Evolutionary conservation across 2,329 filamentous ascomycete genomes (phyloP).

Genomic region (Talaromyces marneffei): DNA sequence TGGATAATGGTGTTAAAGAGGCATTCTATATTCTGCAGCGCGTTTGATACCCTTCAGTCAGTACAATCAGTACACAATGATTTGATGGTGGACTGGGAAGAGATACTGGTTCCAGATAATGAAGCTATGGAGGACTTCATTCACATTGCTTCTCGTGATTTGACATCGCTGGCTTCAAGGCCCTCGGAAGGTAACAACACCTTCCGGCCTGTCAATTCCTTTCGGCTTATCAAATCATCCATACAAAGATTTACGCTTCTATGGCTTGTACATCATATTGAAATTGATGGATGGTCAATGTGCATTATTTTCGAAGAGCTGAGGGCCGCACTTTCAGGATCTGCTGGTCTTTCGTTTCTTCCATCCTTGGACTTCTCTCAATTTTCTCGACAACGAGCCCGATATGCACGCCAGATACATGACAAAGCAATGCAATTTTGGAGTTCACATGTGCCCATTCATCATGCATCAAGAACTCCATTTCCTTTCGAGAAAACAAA

Average conservation of each 20-base stretch:
- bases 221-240: background rate
- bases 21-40: background rate
- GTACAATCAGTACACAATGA: background rate
- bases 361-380: no score
- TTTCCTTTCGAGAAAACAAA: no score
- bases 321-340: background rate
- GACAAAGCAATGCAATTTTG: no score
- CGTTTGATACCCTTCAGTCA: background rate
- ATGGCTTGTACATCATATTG: background rate
- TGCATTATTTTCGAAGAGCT: background rate
- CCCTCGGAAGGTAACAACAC: background rate
- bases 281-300: background rate
- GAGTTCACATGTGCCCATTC: no score
- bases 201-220: background rate
- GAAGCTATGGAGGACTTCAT: background rate
- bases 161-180: background rate
- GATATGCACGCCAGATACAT: no score
- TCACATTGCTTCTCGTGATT: background rate
- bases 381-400: no score
- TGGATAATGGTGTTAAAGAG: background rate
- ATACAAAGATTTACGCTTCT: constrained; percentile 17
- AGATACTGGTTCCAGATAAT: background rate
- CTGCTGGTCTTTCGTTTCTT: no score
- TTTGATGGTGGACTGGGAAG: background rate
- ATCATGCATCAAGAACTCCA: no score